Evolutionary conservation across 2,329 filamentous ascomycete genomes (phyloP).

Genomic region (Neonectria coccinea): DNA sequence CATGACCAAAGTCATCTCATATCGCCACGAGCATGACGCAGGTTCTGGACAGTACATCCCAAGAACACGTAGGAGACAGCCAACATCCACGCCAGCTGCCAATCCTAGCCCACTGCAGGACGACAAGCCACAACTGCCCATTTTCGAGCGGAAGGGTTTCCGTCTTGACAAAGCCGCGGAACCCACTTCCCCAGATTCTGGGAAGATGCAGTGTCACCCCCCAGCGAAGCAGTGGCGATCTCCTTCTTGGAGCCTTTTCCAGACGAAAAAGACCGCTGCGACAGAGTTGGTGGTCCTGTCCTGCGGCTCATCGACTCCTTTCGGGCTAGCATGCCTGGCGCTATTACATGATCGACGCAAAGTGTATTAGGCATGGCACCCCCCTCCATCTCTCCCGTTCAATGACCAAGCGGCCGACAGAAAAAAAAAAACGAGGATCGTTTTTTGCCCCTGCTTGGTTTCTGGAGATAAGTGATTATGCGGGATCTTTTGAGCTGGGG

Average conservation of each 20-base stretch:
- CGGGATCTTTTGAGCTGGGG: conserved; percentile 25
- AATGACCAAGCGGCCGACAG: neutral
- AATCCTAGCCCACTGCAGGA: conserved; percentile 1
- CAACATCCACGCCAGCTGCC: neutral
- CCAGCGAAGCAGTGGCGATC: conserved; percentile 7
- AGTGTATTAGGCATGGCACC: neutral
- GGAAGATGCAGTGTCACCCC: conserved; percentile 9
- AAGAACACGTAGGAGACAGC: neutral
- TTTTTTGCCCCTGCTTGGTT: too few species aligned
- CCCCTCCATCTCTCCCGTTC: neutral
- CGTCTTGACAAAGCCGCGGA: conserved; percentile 10
- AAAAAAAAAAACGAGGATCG: too few species aligned
- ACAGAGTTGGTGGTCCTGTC: conserved; percentile 2
- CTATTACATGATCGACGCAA: conserved; percentile 13
- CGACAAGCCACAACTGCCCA: neutral
- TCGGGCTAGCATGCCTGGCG: conserved; percentile 2
- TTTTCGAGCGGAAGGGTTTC: conserved; percentile 14
- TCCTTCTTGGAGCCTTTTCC: neutral
- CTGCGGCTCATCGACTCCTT: conserved; percentile 13
- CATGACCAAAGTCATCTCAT: neutral
- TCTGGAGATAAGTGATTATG: conserved; percentile 16
- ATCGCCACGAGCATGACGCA: neutral
- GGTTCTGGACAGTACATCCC: neutral
- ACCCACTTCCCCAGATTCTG: conserved; percentile 7
- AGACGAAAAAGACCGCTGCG: neutral